Conservation (phyloP, 1,284 basidiomycete species). For the Heterobasidion parviporum region DNA sequence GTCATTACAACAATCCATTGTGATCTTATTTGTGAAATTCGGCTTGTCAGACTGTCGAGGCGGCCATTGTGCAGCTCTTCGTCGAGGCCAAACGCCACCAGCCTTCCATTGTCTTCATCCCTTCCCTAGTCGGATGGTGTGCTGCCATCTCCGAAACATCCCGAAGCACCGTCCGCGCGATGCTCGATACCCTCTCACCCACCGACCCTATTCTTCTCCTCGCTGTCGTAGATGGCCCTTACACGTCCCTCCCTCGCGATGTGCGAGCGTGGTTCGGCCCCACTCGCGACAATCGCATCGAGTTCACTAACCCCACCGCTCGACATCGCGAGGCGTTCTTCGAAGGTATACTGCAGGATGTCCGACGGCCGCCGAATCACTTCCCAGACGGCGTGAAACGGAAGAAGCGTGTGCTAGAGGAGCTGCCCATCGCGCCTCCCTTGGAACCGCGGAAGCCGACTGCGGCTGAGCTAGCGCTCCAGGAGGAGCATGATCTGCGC, state of each 20-base stretch:
- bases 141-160: slow-evolving; percentile 79
- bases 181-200: slow-evolving; percentile 86
- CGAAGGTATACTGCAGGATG: slow-evolving; percentile 57
- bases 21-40: not conserved
- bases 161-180: slow-evolving; percentile 78
- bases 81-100: slow-evolving; percentile 97
- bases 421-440: slow-evolving; percentile 84
- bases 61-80: slow-evolving; percentile 93
- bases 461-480: slow-evolving; percentile 75
- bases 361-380: slow-evolving; percentile 72
- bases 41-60: slow-evolving; percentile 72
- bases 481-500: slow-evolving; percentile 76
- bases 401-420: slow-evolving; percentile 79
- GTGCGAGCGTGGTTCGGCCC: slow-evolving; percentile 91
- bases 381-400: slow-evolving; percentile 90
- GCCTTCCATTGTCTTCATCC: slow-evolving; percentile 93
- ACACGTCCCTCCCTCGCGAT: slow-evolving; percentile 69
- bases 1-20: not conserved
- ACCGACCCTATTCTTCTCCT: slow-evolving; percentile 91
- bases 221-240: slow-evolving; percentile 77
- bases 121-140: slow-evolving; percentile 84
- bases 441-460: slow-evolving; percentile 80
- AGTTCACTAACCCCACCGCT: slow-evolving; percentile 42
- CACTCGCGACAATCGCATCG: slow-evolving; percentile 67
- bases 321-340: slow-evolving; percentile 77